Conservation (phyloP, 805 yeast species). For the Schizosaccharomyces japonicus region DNA sequence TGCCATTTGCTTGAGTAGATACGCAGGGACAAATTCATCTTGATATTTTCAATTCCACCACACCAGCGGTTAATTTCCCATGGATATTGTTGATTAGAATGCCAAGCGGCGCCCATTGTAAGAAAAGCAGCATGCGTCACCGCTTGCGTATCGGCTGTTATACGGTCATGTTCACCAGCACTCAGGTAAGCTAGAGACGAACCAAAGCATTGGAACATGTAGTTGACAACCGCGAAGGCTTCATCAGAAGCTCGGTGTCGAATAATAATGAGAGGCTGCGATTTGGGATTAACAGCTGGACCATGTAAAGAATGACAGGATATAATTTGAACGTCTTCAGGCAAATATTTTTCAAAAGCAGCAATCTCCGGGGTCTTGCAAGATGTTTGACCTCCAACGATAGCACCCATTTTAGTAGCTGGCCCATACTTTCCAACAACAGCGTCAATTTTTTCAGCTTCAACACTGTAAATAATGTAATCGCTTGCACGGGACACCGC, state of each 20-base stretch:
- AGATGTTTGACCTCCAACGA: conserved; percentile 96
- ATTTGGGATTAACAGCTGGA: conserved; percentile 65
- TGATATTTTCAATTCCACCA: conserved; percentile 91
- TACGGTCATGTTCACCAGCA: conserved; percentile 76
- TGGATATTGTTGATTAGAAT: conserved; percentile 55
- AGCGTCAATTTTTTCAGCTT: conserved; percentile 57
- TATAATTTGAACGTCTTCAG: conserved; percentile 59
- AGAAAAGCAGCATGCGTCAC: conserved; percentile 94
- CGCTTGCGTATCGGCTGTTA: conserved; percentile 96
- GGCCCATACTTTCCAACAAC: conserved; percentile 66
- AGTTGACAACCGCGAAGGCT: conserved; percentile 35
- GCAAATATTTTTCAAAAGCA: conserved; percentile 58
- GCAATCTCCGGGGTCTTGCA: conserved; percentile 76
- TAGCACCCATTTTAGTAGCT: conserved; percentile 62
- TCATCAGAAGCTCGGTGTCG: conserved; percentile 41
- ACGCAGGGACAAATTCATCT: conserved; percentile 73
- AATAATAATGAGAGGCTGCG: conserved; percentile 79
- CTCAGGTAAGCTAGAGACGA: conserved; percentile 56
- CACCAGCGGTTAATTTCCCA: conserved; percentile 69
- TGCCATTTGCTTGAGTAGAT: conserved; percentile 92
- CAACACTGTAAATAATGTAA: conserved; percentile 72
- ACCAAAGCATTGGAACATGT: conserved; percentile 43
- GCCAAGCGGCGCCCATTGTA: conserved; percentile 96
- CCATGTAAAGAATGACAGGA: conserved; percentile 88
- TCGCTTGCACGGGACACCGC: conserved; percentile 60